Conservation (phyloP, 495 filamentous ascomycete species). For the Astrothelium macrocarpum region DNA sequence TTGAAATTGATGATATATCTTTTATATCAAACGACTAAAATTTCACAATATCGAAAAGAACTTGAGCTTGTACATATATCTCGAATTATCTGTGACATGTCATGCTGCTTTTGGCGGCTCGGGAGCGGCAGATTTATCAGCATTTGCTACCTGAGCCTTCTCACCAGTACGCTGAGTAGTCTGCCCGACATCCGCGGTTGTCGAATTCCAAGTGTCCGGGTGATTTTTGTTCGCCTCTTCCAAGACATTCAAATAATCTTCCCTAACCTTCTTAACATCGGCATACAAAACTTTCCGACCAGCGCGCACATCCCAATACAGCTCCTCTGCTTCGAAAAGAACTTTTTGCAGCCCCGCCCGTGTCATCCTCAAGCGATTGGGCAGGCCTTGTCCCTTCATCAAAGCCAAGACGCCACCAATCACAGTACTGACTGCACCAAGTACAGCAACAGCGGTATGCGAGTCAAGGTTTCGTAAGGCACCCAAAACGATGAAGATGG, state of each 20-base stretch:
- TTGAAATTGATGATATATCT: too few species aligned
- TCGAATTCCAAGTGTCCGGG: constrained; percentile 19
- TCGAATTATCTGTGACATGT: too few species aligned
- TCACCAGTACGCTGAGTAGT: background rate
- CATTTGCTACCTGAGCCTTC: background rate
- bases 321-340: constrained; percentile 15
- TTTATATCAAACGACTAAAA: too few species aligned
- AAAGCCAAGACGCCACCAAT: constrained; percentile 17
- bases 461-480: constrained; percentile 12
- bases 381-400: constrained; percentile 22
- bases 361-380: constrained; percentile 19
- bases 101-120: background rate
- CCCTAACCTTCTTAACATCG: constrained; percentile 17
- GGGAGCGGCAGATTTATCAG: background rate
- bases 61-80: too few species aligned
- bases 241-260: constrained; percentile 16
- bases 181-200: background rate
- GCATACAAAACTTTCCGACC: constrained; percentile 13
- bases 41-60: too few species aligned
- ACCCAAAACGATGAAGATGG: constrained; percentile 20
- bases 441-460: constrained; percentile 17
- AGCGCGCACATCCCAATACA: constrained; percentile 17
- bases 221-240: constrained; percentile 18
- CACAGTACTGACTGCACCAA: constrained; percentile 17
- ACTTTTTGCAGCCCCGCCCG: constrained; percentile 15